Conservation (phyloP, 108 stramenopile species). For the Nitzschia palea region DNA sequence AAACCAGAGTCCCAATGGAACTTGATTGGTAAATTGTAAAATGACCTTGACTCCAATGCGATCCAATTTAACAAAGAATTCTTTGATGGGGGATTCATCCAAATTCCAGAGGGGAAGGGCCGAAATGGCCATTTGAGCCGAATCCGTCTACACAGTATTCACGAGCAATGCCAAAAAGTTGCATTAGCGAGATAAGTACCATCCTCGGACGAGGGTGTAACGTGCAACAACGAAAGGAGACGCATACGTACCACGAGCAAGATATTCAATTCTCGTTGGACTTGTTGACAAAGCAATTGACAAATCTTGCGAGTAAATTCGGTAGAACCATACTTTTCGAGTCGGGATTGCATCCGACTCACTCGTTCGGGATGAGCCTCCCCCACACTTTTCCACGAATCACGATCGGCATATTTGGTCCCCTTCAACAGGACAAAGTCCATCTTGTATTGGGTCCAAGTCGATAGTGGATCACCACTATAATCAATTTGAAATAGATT, state of each 20-base stretch:
- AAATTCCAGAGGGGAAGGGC: not conserved
- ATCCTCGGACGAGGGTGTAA: too few species aligned
- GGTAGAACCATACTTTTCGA: not conserved
- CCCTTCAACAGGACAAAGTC: not conserved
- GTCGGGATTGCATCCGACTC: not conserved
- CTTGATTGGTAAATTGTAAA: not conserved
- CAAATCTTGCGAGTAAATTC: not conserved
- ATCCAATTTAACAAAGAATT: not conserved
- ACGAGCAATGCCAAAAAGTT: not conserved
- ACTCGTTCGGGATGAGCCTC: not conserved
- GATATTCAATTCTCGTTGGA: not conserved
- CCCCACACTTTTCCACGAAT: not conserved
- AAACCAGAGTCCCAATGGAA: not conserved
- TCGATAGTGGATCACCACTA: not conserved
- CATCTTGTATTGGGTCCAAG: constrained; percentile 6
- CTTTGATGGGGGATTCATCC: not conserved
- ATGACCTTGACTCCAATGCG: not conserved
- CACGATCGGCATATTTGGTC: not conserved
- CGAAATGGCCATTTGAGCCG: not conserved
- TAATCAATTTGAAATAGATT: constrained; percentile 1
- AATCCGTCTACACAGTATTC: not conserved
- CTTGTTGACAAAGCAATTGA: not conserved
- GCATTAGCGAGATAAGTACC: not conserved
- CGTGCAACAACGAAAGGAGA: too few species aligned
- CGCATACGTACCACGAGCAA: not conserved